Evolutionary conservation across 2,329 filamentous ascomycete species (phyloP), one percentile per base, ranked within the genome.

Genomic region (Hypoxylon sp.): DNA sequence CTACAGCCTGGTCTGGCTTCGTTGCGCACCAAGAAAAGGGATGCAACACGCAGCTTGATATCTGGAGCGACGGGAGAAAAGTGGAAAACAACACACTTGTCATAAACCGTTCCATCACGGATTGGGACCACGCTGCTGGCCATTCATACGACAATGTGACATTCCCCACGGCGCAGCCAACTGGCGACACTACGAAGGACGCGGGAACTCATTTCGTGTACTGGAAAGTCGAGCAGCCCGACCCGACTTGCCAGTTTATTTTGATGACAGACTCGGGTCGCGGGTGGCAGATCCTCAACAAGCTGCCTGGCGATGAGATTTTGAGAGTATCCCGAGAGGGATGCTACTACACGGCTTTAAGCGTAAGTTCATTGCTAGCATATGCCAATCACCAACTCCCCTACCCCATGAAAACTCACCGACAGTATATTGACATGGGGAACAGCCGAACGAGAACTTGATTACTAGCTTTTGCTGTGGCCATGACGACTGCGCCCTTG

Each of bases 381-480:
- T 21, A 3, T 21, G 6, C 32, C 2, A 17, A 7, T 6, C n/a
- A 3, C n/a, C 6, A 24, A 17, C 29, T 5, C 13, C 2, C 11
- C 3, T 17, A 2, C 8, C n/a, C 6, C 11, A 19, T 31, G 32
- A 6, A 29, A 13, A n/a, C 3, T 4, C 24, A 29, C 46, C 60
- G 29, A 65, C 46, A 35, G 27, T 19, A 10, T 11, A 55, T 19
- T 24, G 27, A 21, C 21, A 37, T 21, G n/a, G 15, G 21, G 55
- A 47, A 47, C 32, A 71, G 69, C 55, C 59, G 4, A 59, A 64
- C 51, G 53, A 62, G 29, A 31, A 50, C 47, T 21, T 71, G 31
- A 71, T 71, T 11, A 67, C 69, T 2, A 71, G 66, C 15, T 71
- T 47, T 39, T 71, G 69, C 50, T 71, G 69, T 17, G 69, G 69